Percentiles rank a stretch among this genome's conserved stretches.
phyloP scores from a whole-genome alignment of 1,284 basidiomycete genomes.

The Garcileccinum viscosum region DNA sequence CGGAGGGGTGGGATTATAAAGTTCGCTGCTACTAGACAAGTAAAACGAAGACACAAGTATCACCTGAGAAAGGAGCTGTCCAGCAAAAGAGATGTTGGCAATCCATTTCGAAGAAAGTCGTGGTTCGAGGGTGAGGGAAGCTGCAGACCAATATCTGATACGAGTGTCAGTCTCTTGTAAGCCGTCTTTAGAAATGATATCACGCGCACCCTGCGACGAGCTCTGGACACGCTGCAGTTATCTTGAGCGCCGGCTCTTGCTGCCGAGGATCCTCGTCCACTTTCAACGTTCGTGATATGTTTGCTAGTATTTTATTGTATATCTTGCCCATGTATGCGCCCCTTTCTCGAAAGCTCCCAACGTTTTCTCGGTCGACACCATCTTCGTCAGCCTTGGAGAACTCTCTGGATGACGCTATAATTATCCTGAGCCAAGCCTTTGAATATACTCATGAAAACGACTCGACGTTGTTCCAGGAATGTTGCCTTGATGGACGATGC shows the following conservation, averaged over 20 bases:
- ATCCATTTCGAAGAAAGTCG: constrained; percentile 90
- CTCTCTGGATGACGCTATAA: constrained; percentile 56
- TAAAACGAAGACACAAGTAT: constrained; percentile 72
- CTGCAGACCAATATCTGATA: constrained; percentile 77
- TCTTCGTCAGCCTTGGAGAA: constrained; percentile 58
- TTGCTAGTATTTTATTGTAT: constrained; percentile 86
- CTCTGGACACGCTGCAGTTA: constrained; percentile 84
- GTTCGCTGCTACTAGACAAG: constrained; percentile 42
- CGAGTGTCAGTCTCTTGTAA: constrained; percentile 3
- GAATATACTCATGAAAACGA: constrained; percentile 68
- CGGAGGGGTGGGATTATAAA: constrained; percentile 75
- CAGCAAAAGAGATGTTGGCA: constrained; percentile 83
- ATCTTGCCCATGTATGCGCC: constrained; percentile 54
- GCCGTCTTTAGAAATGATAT: not conserved
- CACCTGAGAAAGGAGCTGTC: constrained; percentile 76
- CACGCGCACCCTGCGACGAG: constrained; percentile 74
- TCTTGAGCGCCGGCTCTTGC: constrained; percentile 83
- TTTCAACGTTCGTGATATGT: constrained; percentile 75
- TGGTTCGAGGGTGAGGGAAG: constrained; percentile 82
- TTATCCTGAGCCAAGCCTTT: constrained; percentile 71
- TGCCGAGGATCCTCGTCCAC: constrained; percentile 87
- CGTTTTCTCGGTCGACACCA: constrained; percentile 26
- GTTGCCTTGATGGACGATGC: constrained; percentile 58
- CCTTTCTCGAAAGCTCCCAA: constrained; percentile 35
- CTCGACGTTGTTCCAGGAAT: constrained; percentile 72